Conservation (phyloP, 1,139 yeast genomes). For the Lodderomyces margitis region DNA sequence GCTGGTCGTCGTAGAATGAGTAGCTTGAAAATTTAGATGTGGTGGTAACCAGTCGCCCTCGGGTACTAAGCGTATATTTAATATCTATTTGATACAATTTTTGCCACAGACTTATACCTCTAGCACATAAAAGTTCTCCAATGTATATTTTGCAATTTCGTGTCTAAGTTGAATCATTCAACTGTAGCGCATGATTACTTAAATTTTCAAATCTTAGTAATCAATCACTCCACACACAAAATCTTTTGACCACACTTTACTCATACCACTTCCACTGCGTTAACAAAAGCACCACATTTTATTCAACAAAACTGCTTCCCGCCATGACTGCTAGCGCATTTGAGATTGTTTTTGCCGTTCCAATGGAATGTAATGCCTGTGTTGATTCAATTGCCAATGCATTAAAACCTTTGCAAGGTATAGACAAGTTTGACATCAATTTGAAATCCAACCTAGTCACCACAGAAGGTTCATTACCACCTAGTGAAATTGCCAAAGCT, state of each 20-base stretch:
- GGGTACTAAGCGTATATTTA: no score
- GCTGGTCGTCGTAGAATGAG: slow-evolving; percentile 37
- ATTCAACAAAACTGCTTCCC: no score
- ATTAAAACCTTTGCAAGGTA: slow-evolving; percentile 45
- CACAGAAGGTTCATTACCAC: slow-evolving; percentile 65
- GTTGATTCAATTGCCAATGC: slow-evolving; percentile 58
- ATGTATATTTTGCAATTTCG: not conserved
- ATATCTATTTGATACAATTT: no score
- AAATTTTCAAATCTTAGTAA: no score
- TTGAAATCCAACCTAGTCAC: slow-evolving; percentile 56
- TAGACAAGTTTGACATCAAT: slow-evolving; percentile 52
- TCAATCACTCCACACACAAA: no score
- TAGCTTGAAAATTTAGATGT: slow-evolving; percentile 35
- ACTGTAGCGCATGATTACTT: no score
- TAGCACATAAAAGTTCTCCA: no score
- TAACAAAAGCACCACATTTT: no score
- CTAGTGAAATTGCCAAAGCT: slow-evolving; percentile 62
- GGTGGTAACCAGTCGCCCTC: no score
- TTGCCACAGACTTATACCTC: no score
- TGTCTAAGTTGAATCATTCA: not conserved
- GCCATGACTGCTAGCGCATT: slow-evolving; percentile 18
- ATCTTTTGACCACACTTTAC: not conserved
- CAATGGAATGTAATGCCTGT: slow-evolving; percentile 71
- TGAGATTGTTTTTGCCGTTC: slow-evolving; percentile 74
- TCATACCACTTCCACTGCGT: not conserved